Evolutionary conservation across 306 rosid species (phyloP), one percentile per base, ranked within the genome.

Genomic region (barrel medic (Medicago truncatula)): DNA sequence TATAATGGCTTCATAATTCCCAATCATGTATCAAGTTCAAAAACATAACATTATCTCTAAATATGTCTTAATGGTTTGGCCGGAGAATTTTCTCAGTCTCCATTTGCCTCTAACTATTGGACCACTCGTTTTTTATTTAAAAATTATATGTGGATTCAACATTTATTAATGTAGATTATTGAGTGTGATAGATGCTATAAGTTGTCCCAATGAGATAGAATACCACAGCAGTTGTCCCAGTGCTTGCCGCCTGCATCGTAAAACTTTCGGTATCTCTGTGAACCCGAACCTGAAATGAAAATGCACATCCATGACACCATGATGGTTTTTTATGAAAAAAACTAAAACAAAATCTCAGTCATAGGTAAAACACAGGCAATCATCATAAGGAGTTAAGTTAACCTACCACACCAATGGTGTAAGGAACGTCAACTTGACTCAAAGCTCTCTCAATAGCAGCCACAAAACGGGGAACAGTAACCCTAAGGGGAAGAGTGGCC

Each of bases 181-280:
- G 53, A 10, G 31, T 57, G 62, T 46, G 53, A 34, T 34, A 34
- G 38, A 34, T 34, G 38, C 38, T 34, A 34, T 34, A 34, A 34
- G 38, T 34, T 34, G 38, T 34, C 38, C 38, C 7, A 74, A 57
- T 61, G 72, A 60, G 49, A 46, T 69, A 66, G 15, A 57, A 73
- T 83, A 92, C 97, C 97, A 89, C 97, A 5, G 99, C 97, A 65
- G 99, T 95, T 53, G 98, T 90, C 77, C 98, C 99, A 77, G 88
- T 39, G 70, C 83, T 90, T 16, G 97, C 83, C 20, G 85, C 62
- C 82, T 71, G 84, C 58, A 28, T 62, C 82, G 84, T 85, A 11
- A 58, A 77, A 71, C 50, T 83, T 54, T 47, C 78, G 59, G 76
- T 23, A 47, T 85, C 90, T 80, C 82, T 78, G 71, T 85, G 78